Evolutionary conservation across 805 yeast genomes (phyloP), one percentile per base, ranked within the genome.

Genomic region (Candida easanensis): DNA sequence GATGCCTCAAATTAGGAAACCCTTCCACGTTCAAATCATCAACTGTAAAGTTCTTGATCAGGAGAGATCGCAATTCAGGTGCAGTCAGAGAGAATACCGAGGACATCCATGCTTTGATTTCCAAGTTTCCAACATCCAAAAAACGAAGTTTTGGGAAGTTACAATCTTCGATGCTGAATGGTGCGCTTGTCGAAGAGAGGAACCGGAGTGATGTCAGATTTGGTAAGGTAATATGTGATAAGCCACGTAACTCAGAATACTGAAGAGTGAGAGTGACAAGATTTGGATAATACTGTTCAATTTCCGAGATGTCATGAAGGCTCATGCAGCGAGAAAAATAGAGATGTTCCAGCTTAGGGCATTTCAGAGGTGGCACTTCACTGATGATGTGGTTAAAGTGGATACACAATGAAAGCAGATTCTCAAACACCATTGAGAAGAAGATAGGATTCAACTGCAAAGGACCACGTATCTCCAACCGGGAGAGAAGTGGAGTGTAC

Each of bases 401-500:
- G 21, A 52, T 38, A 13, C 36, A 28, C n/a, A 52, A 38, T n/a
- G 27, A 36, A 13, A 32, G 32, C 28, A 52, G 36, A 3, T 17
- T 6, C 2, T 19, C 15, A 17, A 52, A 42, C 5, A 39, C 36
- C 7, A 33, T 14, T 2, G 23, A 25, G 22, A 33, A 45, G n/a
- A 52, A 19, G 1, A 42, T 4, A 14, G 18, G 36, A n/a, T 49
- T 41, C 11, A 10, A 22, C n/a, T n/a, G n/a, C 11, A 52, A 33
- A 4, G 54, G 54, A 4, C 56, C 54, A 27, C 56, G 39, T 4
- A 50, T 44, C 37, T 50, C 50, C 14, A 52, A 23, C 8, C 21
- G 37, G n/a, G 36, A 31, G 14, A 50, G 18, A 13, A 10, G 6
- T 6, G 42, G 37, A 5, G 48, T 39, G 25, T 41, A 31, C 26